Evolutionary conservation across 2,329 filamentous ascomycete species (phyloP), one percentile per base, ranked within the genome.

Genomic region (Aureobasidium melanogenum): DNA sequence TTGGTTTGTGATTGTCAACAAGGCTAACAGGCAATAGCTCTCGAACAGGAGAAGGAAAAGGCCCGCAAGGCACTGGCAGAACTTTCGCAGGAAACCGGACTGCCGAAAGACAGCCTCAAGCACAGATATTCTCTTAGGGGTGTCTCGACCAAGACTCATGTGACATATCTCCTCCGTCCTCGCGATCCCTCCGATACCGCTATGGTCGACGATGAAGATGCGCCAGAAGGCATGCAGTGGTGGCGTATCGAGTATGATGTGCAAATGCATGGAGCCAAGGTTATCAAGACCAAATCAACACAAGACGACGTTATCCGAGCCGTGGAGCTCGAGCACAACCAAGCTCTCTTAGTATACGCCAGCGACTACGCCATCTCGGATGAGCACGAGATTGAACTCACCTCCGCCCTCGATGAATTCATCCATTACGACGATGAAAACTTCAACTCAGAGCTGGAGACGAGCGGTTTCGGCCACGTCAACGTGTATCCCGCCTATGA

Each of bases 321-420:
- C 72, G 77, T 65, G 75, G 82, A 64, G 79, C 80, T 58, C 38
- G 82, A 85, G 65, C 76, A 77, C 57, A 75, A 72, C 34, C 77
- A 75, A 9, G 81, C 79, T 2, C 70, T 87, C 0, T 76, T 87
- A 10, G 79, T 87, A 2, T 87, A 86, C 68, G 84, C 83, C 22
- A 83, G 78, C 66, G 77, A 81, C 3, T 68, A 68, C 19, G 70
- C 70, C 24, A 61, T 66, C n/a, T 64, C 66, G 17, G 34, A 44
- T 7, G 38, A 61, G n/a, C 28, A 36, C 22, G 32, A 60, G 19
- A 17, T 41, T 9, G 46, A 44, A 4, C 41, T 66, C 17, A 60
- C 64, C 10, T 50, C 43, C 34, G 41, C 56, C 10, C 59, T 66
- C 22, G 26, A 61, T 24, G 56, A 65, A 5, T 71, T 72, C 62